A percentile compares a stretch with the other conserved stretches of the same genome.
Conservation (phyloP, 306 rosid species). For the Lablab purpureus region DNA sequence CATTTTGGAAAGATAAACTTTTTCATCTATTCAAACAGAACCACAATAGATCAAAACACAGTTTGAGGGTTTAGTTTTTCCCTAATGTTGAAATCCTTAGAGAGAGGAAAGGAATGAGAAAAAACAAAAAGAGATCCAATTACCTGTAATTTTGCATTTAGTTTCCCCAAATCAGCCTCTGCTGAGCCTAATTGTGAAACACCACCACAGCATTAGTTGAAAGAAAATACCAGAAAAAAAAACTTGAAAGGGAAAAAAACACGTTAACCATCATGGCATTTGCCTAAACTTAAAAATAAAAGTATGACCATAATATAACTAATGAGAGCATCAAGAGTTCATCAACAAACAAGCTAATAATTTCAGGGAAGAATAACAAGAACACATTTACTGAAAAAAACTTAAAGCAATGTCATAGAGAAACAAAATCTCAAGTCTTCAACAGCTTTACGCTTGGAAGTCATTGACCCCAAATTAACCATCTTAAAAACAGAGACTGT, state of each 20-base stretch:
- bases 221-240: conserved; percentile 35
- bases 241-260: conserved; percentile 18
- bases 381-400: conserved; percentile 11
- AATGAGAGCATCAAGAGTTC: conserved; percentile 13
- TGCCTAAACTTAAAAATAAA: conserved; percentile 7
- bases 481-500: neutral
- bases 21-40: conserved; percentile 1
- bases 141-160: conserved; percentile 82
- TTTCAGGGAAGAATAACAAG: neutral
- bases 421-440: conserved; percentile 27
- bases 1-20: conserved; percentile 9
- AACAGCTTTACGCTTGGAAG: conserved; percentile 27
- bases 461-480: conserved; percentile 17
- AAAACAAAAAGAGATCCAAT: conserved; percentile 39
- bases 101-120: neutral
- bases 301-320: conserved; percentile 20
- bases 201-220: conserved; percentile 50
- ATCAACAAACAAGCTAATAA: conserved; percentile 27
- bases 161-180: conserved; percentile 68
- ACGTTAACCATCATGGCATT: conserved; percentile 28
- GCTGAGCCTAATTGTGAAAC: conserved; percentile 56
- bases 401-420: neutral
- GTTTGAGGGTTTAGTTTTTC: neutral
- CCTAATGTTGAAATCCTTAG: neutral
- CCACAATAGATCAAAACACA: conserved; percentile 18